Evolutionary conservation across 352 stramenopile genomes (phyloP), one percentile per base, ranked within the genome.

Genomic region (Phytophthora cactorum): DNA sequence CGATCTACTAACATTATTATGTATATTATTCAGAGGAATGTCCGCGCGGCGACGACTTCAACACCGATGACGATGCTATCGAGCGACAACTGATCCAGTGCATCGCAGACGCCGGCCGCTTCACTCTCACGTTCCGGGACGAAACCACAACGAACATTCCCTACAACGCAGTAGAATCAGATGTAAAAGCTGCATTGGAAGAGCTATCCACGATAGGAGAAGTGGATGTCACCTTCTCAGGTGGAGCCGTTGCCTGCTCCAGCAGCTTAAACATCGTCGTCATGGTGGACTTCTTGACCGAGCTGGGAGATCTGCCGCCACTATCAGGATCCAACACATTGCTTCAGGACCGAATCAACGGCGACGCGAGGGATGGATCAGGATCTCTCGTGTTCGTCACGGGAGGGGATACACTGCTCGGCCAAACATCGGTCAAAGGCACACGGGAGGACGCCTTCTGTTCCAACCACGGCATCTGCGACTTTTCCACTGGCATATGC

Each of bases 381-480:
- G 86, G 82, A 0, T 59, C 50, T 2, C 55, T 92, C 8, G 29
- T 72, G 27, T 68, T 94, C 27, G 79, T 65, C 1, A 77, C 53
- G 0, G 72, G 74, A 0, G 84, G 86, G 2, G 61, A 59, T 5
- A 45, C 31, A 17, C 47, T 94, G 1, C 50, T 66, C 5, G 78
- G 79, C 2, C 45, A 77, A 31, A 32, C 53, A 27, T 91, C 84
- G 1, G 72, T 91, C 25, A 89, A 84, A 50, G 84, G 84, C 32
- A 94, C 86, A 14, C 72, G 82, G 1, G 86, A 94, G 64, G 84
- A 86, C 44, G 84, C 70, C 4, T 80, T 89, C 43, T 94, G 84
- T 63, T 94, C 86, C 10, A 91, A 92, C 72, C 84, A 92, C 62
- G 86, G 84, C 36, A 64, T 67, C 32, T 94, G 86, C 61, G 81